Conservation (phyloP, 169 alveolate genomes). For the Eimeria sp. region DNA sequence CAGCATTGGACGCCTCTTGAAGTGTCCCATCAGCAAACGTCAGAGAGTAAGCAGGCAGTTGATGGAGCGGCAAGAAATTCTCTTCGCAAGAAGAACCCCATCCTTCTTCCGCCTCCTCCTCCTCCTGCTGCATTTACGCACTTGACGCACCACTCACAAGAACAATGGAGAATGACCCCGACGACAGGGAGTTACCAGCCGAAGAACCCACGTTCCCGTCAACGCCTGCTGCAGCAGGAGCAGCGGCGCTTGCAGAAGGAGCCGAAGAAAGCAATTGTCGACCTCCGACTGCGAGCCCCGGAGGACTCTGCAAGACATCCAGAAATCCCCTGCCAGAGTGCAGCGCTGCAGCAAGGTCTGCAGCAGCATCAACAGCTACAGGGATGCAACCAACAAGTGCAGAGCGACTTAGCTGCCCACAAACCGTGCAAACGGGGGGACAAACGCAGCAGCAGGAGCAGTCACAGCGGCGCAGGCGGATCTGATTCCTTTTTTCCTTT, state of each 20-base stretch:
- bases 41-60: background rate
- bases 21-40: background rate
- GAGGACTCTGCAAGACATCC: background rate
- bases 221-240: slow-evolving; percentile 20
- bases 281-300: slow-evolving; percentile 1
- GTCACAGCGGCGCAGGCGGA: background rate
- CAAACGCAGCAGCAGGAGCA: slow-evolving; percentile 26
- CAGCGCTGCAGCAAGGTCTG: background rate
- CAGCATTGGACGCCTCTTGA: slow-evolving; percentile 27
- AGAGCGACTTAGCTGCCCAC: background rate
- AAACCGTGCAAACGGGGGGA: background rate
- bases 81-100: background rate
- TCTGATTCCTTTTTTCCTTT: background rate
- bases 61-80: background rate
- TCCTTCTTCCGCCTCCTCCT: slow-evolving; percentile 21
- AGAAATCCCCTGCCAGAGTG: background rate
- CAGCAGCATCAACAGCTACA: slow-evolving; percentile 4
- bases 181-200: background rate
- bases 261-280: background rate
- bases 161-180: slow-evolving; percentile 3
- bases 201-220: background rate
- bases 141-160: background rate
- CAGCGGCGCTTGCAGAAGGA: slow-evolving; percentile 24
- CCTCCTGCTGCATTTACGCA: slow-evolving; percentile 17
- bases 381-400: background rate